These are phyloP conservation scores for Alternaria viburni DNA, from an alignment of 2,329 filamentous ascomycete species.

Conservation along the genomic window DNA sequence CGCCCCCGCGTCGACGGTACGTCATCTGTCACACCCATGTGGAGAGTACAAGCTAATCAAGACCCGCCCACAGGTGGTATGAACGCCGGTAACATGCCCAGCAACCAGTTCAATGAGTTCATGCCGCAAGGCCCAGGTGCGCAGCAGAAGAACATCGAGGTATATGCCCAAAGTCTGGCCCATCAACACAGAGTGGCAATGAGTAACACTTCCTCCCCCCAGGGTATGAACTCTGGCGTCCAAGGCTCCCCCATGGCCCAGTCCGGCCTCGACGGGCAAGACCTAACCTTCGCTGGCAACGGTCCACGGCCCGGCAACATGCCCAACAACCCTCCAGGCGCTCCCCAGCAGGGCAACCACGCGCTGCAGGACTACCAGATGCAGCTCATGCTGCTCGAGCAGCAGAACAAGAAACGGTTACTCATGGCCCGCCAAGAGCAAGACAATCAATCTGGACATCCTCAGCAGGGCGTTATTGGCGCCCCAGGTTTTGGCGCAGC, in stretches of 20 bases:
- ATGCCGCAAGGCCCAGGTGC: slow-evolving; percentile 60
- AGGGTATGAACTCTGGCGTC: slow-evolving; percentile 72
- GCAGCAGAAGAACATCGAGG: slow-evolving; percentile 84
- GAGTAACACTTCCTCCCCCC: slow-evolving; percentile 80
- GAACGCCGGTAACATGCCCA: slow-evolving; percentile 74
- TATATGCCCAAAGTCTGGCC: slow-evolving; percentile 84
- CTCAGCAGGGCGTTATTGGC: slow-evolving; percentile 55
- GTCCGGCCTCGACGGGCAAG: slow-evolving; percentile 52
- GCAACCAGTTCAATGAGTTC: slow-evolving; percentile 75
- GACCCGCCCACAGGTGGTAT: slow-evolving; percentile 73
- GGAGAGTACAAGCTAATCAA: slow-evolving; percentile 57
- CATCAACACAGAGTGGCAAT: slow-evolving; percentile 82
- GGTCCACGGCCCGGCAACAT: slow-evolving; percentile 51
- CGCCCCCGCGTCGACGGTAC: slow-evolving; percentile 79
- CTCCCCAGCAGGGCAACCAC: slow-evolving; percentile 70
- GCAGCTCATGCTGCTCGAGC: slow-evolving; percentile 85
- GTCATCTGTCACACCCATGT: slow-evolving; percentile 58
- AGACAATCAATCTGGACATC: slow-evolving; percentile 66
- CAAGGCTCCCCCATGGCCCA: slow-evolving; percentile 86
- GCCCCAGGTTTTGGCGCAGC: slow-evolving; percentile 66
- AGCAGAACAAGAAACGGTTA: slow-evolving; percentile 85
- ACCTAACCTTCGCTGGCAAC: slow-evolving; percentile 45
- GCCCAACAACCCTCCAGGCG: slow-evolving; percentile 64
- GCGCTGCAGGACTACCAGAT: slow-evolving; percentile 88
- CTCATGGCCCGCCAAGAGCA: slow-evolving; percentile 85